phyloP scores from a whole-genome alignment of 176 grass and related monocot species.

The Olyra latifolia region DNA sequence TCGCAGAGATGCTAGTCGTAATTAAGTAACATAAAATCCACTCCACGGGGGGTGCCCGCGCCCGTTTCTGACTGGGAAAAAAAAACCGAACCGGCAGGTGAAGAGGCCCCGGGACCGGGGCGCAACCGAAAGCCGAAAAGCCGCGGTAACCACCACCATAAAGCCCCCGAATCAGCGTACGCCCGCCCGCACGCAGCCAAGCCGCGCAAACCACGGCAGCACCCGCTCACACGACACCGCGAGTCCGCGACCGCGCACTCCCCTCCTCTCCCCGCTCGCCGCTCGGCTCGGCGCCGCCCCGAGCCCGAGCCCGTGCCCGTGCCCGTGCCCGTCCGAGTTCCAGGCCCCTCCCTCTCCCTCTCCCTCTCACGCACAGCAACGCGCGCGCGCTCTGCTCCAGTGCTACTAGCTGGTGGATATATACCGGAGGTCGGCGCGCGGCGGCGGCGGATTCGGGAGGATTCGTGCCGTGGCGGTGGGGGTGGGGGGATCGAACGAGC shows the following conservation, averaged over 20 bases:
- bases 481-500: no score
- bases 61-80: no score
- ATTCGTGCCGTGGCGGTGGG: neutral
- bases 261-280: neutral
- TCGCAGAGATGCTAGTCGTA: no score
- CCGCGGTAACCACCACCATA: slow-evolving; percentile 11
- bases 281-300: neutral
- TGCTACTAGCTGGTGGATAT: neutral
- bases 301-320: no score
- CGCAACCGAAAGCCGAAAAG: neutral
- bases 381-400: neutral
- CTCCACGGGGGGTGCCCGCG: no score
- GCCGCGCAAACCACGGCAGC: no score
- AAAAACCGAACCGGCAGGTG: no score
- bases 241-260: no score
- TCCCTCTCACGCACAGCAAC: neutral
- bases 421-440: neutral
- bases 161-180: neutral
- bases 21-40: no score
- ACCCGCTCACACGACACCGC: neutral
- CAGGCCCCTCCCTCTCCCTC: no score
- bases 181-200: neutral
- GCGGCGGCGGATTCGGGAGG: neutral
- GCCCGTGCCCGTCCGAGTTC: no score
- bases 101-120: no score